Evolutionary conservation across 495 filamentous ascomycete species (phyloP), one percentile per base, ranked within the genome.

Genomic region (Rhypophila decipiens): DNA sequence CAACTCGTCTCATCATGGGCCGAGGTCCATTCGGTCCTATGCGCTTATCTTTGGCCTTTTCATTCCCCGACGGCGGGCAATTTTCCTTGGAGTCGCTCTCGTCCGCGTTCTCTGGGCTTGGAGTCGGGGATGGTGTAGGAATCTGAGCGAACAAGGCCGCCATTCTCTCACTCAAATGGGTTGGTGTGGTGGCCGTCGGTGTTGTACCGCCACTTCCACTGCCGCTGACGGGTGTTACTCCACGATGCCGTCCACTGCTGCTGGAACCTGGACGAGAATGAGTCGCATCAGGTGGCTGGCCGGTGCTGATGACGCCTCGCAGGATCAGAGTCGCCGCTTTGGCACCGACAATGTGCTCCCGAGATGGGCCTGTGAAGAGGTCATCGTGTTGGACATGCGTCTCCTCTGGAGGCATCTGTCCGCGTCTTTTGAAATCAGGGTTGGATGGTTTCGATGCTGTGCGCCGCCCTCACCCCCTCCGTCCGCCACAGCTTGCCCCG

Each of bases 271-370:
- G 3, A 5, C 40, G 19, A 13, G 22, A 15, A 8, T 29, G 20
- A 9, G 21, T 27, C 3, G 4, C 17, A 7, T 13, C 22, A 17
- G 52, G 58, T 13, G 58, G 64, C 15, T 35, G 39, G 29, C 36
- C 40, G n/a, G 42, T 49, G 39, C 47, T 39, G 33, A 52, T 48
- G 17, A 55, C 42, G 17, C 52, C 52, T 23, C 52, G 47, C 20
- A 55, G 48, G 23, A 55, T 50, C 33, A 46, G 42, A 1, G 52
- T 51, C 22, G 52, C 52, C 10, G 52, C 52, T 20, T 55, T 55
- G 31, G 52, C 52, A 18, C 31, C 42, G 23, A 43, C 23, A 33
- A 51, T 38, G 47, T 55, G 52, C 10, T 55, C 52, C 43, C 37
- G 27, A 21, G 38, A 33, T 13, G 52, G 52, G 29, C 41, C 34